Base-by-base conservation (phyloP, 1,284 basidiomycete genomes). In the Apiotrichum gamsii region DNA sequence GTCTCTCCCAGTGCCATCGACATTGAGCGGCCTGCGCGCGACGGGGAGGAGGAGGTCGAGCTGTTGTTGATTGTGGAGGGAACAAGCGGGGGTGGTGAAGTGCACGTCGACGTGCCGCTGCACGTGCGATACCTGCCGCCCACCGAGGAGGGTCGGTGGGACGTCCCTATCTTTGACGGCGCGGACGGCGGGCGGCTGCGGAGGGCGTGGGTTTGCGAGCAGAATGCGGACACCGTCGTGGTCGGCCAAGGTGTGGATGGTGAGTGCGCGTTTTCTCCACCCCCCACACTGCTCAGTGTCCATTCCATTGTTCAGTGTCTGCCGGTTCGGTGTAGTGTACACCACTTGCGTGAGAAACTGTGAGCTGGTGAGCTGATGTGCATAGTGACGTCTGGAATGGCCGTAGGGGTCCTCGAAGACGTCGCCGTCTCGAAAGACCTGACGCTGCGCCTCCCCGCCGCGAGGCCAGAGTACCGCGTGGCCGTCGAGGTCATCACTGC, bases 41-140 rank as follows among this genome's bases (percentile, higher is more conserved):
- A n/a, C n/a, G n/a, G n/a, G n/a, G n/a, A n/a, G n/a, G n/a, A 20
- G 24, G 45, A 43, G 9, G 9, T 43, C 35, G 58, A 62, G 3
- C 46, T 69, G 13, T 65, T 64, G 0, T 46, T 69, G n/a, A 65
- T 67, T 45, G 62, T 54, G 28, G n/a, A n/a, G n/a, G n/a, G n/a
- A n/a, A n/a, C n/a, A 29, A 14, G 30, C n/a, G 29, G 5, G n/a
- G n/a, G n/a, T n/a, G n/a, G n/a, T n/a, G n/a, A n/a, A n/a, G n/a
- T 24, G 24, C 43, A 43, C 9, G 9, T 43, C 35, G 58, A 62
- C 4, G 46, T 69, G 13, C 67, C 65, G 0, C 47, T 69, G n/a
- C 67, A 69, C 45, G 62, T 54, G 28, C 45, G 67, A n/a, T 69
- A 69, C 46, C 51, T 67, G 3, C 29, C 39, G 1, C 64, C 67